Percentiles rank a stretch among this genome's conserved stretches.
phyloP scores from a whole-genome alignment of 495 filamentous ascomycete species.

The Xylaria venustula region DNA sequence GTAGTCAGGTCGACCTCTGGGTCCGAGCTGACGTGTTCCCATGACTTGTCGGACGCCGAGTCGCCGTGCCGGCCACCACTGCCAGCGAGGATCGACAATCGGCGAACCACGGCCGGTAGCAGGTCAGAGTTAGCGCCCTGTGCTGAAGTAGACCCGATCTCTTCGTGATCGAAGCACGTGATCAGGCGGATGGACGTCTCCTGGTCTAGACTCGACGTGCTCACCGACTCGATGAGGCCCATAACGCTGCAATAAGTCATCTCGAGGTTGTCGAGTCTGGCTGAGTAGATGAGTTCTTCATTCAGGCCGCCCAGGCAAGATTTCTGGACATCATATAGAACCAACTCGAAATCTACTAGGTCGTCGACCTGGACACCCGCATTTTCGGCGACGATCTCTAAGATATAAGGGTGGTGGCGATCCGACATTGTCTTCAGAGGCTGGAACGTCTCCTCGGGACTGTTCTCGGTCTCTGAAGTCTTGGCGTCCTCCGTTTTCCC shows the following conservation, averaged over 20 bases:
- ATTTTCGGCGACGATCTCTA: conserved; percentile 82
- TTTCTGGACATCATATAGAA: conserved; percentile 93
- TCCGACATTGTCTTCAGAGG: conserved; percentile 75
- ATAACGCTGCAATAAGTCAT: conserved; percentile 89
- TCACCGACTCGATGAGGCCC: conserved; percentile 78
- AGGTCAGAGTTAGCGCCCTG: conserved; percentile 94
- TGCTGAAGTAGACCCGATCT: conserved; percentile 86
- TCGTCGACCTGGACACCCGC: conserved; percentile 65
- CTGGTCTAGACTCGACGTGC: conserved; percentile 55
- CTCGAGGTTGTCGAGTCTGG: conserved; percentile 88
- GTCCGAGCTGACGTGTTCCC: conserved; percentile 51
- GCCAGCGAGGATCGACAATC: conserved; percentile 75
- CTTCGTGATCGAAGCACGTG: conserved; percentile 95
- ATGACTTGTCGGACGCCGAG: conserved; percentile 46
- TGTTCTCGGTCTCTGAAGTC: conserved; percentile 33
- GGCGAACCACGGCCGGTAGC: conserved; percentile 82
- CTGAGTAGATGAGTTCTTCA: conserved; percentile 91
- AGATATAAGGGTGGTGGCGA: conserved; percentile 84
- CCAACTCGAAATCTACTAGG: conserved; percentile 90
- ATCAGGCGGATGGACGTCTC: conserved; percentile 85
- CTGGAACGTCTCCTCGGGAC: conserved; percentile 53
- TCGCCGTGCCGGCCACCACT: conserved; percentile 30
- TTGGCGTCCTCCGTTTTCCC: conserved; percentile 39
- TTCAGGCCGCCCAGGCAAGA: conserved; percentile 84
- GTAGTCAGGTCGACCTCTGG: conserved; percentile 58